Evolutionary conservation across 495 filamentous ascomycete species (phyloP), one percentile per base, ranked within the genome.

Genomic region (Saxispiralis lemnorum): DNA sequence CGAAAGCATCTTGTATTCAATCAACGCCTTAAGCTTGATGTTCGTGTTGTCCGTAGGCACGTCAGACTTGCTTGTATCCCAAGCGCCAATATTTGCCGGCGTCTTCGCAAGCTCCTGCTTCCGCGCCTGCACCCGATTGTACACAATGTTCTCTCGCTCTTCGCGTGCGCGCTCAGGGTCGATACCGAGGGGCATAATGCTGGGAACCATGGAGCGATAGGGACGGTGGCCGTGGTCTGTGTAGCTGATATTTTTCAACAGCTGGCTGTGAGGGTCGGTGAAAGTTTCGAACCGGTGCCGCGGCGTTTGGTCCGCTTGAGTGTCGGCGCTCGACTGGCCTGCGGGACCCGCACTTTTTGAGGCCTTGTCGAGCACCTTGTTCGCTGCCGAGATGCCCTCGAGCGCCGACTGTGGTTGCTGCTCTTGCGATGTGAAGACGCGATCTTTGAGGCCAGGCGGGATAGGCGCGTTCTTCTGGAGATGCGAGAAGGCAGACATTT

Each of bases 1-100:
- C 35, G 73, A 75, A 12, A 96, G 69, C 56, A 77, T 76, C 66
- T 93, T 95, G 58, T 86, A 80, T 63, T 97, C 89, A 39, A 96
- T 93, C 48, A 93, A 64, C 33, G 86, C 83, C 62, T 84, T 85
- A 18, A 85, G 63, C 66, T 94, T 96, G 38, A 92, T 58, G 0
- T 80, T 78, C 42, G 88, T 82, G 48, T 95, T 83, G 10, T 76
- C 69, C 6, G 78, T 71, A 1, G 85, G 67, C 2, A 64, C 64
- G 43, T 85, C 81, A 21, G 71, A 71, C 39, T 78, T 78, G 56
- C 66, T 69, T 0, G 78, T 74, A 55, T 97, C 83, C 78, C 84
- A 92, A 36, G 79, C 75, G 10, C 72, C 79, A 30, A 93, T 64
- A 53, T 86, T 94, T 24, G 80, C 85, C 13, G 79, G 78, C 15